Evolutionary conservation across 176 grass and related monocot species (phyloP).

Genomic region (Leersia perrieri): DNA sequence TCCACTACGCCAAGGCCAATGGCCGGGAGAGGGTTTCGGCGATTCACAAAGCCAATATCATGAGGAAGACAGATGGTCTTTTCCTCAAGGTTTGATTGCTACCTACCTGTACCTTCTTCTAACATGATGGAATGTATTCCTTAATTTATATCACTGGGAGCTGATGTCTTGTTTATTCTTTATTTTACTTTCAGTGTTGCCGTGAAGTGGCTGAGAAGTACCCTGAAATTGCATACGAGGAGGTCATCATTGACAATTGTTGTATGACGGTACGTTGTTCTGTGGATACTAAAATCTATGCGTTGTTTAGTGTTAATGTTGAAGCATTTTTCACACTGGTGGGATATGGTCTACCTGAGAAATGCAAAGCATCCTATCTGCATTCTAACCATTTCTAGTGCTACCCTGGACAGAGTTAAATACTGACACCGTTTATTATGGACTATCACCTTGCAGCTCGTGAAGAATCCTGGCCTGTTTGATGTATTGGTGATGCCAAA

Average conservation of each 20-base stretch:
- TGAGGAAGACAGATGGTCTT: conserved; percentile 99
- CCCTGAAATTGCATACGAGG: conserved; percentile 88
- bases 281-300: neutral
- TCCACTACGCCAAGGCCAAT: conserved; percentile 89
- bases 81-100: conserved; percentile 75
- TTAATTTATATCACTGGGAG: conserved; percentile 7
- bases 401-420: neutral
- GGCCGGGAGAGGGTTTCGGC: conserved; percentile 86
- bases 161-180: conserved; percentile 2
- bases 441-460: conserved; percentile 55
- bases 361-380: neutral
- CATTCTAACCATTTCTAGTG: neutral
- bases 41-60: conserved; percentile 98
- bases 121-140: neutral
- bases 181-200: conserved; percentile 68
- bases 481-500: conserved; percentile 99
- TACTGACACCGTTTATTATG: conserved; percentile 12
- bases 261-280: conserved; percentile 83
- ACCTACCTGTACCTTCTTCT: conserved; percentile 17
- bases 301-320: neutral
- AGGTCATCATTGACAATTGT: conserved; percentile 97
- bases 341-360: neutral
- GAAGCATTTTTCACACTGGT: neutral
- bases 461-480: conserved; percentile 87
- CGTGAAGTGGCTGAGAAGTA: conserved; percentile 97